These are phyloP conservation scores for Neotropicomus parvogracilis DNA, from an alignment of 1,284 basidiomycete species.

Conservation along the genomic window DNA sequence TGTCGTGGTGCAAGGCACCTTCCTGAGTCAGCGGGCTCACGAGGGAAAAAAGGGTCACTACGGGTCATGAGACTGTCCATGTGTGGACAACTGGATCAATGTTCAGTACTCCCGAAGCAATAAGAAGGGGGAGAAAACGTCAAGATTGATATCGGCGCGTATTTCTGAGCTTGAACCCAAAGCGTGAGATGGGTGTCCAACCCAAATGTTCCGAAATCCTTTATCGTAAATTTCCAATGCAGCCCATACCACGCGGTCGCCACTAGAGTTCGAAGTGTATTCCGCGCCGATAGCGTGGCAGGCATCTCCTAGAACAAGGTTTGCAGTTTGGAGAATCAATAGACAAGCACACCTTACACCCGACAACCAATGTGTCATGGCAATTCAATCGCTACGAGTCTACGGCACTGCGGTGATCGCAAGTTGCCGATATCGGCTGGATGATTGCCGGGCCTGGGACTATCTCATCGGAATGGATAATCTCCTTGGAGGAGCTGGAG, in stretches of 20 bases:
- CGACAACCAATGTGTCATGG: constrained; percentile 17
- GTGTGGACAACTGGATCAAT: constrained; percentile 8
- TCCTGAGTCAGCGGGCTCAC: constrained; percentile 14
- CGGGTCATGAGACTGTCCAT: constrained; percentile 1
- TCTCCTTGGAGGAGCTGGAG: neutral
- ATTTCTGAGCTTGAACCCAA: constrained; percentile 15
- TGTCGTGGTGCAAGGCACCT: neutral
- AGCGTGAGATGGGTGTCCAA: constrained; percentile 11
- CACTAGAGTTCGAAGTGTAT: constrained; percentile 4
- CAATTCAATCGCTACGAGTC: constrained; percentile 27
- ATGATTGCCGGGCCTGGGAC: constrained; percentile 5
- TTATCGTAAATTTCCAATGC: constrained; percentile 1
- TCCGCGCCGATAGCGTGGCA: constrained; percentile 6
- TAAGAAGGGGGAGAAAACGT: neutral
- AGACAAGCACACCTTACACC: constrained; percentile 25
- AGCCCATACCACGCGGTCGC: constrained; percentile 13
- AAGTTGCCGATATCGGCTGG: constrained; percentile 12
- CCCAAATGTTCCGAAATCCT: neutral
- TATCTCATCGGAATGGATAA: neutral
- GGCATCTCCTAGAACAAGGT: constrained; percentile 21
- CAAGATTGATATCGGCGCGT: neutral
- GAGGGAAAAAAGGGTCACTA: constrained; percentile 6
- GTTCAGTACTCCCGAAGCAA: neutral
- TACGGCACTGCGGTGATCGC: constrained; percentile 16
- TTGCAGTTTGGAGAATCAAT: constrained; percentile 13